Percentiles rank a stretch among this genome's conserved stretches.
Conservation (phyloP, 306 rosid species). For the Cucurbita maxima region DNA sequence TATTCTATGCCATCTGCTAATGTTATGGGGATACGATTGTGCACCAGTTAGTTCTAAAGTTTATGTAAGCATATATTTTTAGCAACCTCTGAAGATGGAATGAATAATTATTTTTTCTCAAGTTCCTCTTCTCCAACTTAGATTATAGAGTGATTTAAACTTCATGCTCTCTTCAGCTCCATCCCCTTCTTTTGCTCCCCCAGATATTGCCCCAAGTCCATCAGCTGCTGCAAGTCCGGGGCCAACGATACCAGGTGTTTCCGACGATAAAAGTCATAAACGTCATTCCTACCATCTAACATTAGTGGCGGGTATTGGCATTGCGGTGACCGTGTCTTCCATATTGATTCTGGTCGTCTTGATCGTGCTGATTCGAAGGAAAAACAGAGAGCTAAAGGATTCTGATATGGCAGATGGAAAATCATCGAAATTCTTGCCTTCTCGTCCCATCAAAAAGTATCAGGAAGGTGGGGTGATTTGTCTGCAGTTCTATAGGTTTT, state of each 20-base stretch:
- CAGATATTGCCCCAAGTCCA: constrained; percentile 65
- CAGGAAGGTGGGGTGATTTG: constrained; percentile 53
- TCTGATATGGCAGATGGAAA: constrained; percentile 33
- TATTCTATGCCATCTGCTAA: background rate
- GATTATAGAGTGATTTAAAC: background rate
- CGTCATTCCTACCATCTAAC: constrained; percentile 60
- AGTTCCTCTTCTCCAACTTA: background rate
- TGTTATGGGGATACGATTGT: background rate
- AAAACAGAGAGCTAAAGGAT: constrained; percentile 58
- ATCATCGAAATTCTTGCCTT: constrained; percentile 38
- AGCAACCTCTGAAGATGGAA: background rate
- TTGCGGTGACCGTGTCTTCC: constrained; percentile 63
- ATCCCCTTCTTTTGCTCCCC: constrained; percentile 37
- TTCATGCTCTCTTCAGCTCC: constrained; percentile 42
- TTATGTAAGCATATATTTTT: background rate
- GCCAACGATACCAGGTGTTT: constrained; percentile 32
- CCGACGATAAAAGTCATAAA: constrained; percentile 32
- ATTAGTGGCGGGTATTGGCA: constrained; percentile 57
- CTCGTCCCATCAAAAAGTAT: constrained; percentile 46
- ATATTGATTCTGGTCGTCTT: constrained; percentile 51
- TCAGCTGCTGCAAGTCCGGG: constrained; percentile 57
- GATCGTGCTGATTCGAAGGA: constrained; percentile 66
- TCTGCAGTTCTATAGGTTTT: constrained; percentile 3
- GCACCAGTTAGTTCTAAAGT: background rate
- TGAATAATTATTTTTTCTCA: background rate